Evolutionary conservation across 352 stramenopile species (phyloP).

Genomic region (Pythium guiyangense): DNA sequence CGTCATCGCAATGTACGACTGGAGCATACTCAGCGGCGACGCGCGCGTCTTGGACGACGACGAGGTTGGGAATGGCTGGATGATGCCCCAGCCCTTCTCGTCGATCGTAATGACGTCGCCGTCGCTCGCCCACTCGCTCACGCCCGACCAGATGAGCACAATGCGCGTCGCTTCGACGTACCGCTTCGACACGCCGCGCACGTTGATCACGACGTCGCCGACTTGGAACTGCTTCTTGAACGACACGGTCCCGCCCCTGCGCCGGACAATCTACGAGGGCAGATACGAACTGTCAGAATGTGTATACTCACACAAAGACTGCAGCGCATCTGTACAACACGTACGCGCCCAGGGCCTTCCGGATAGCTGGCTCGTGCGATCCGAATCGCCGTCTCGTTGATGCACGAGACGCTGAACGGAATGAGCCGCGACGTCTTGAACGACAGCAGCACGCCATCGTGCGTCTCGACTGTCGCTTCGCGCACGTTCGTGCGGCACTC

Average conservation of each 20-base stretch:
- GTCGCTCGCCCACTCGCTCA: conserved; percentile 8
- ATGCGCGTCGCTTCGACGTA: conserved; percentile 6
- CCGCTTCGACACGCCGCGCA: conserved; percentile 6
- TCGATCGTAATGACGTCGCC: conserved; percentile 7
- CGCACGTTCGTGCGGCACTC: neutral
- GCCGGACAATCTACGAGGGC: neutral
- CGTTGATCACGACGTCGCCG: neutral
- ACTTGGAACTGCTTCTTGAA: conserved; percentile 11
- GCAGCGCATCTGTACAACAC: neutral
- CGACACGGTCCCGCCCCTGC: neutral
- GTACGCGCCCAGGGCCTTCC: neutral
- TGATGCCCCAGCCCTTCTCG: conserved; percentile 11
- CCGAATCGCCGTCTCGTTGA: conserved; percentile 4
- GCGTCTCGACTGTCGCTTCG: conserved; percentile 1
- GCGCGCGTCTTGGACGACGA: neutral
- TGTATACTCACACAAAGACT: neutral
- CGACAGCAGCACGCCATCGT: conserved; percentile 1
- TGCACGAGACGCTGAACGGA: conserved; percentile 5
- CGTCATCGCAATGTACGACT: conserved; percentile 12
- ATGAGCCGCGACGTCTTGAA: conserved; percentile 10
- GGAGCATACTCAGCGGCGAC: conserved; percentile 6
- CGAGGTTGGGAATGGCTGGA: conserved; percentile 2
- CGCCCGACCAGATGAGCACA: conserved; percentile 8
- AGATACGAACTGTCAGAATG: neutral
- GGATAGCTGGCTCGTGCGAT: neutral